Conservation (phyloP, 2,329 filamentous ascomycete species). For the Colletotrichum tofieldiae region DNA sequence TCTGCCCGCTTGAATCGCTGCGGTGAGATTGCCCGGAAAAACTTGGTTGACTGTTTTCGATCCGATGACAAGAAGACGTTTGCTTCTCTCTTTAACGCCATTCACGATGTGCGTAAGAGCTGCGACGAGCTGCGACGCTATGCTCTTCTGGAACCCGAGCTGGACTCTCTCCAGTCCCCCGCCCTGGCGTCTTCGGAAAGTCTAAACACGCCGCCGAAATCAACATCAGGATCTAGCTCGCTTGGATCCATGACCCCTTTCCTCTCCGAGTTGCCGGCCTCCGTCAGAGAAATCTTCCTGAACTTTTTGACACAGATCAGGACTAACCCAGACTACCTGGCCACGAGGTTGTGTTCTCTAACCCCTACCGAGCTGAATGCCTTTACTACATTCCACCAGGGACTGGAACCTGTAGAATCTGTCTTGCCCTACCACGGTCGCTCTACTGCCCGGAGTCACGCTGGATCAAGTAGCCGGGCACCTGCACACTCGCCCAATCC, state of each 20-base stretch:
- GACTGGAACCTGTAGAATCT: constrained; percentile 86
- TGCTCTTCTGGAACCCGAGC: constrained; percentile 80
- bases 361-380: constrained; percentile 82
- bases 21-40: constrained; percentile 81
- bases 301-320: constrained; percentile 86
- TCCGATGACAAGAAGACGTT: constrained; percentile 86
- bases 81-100: constrained; percentile 80
- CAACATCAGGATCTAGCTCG: constrained; percentile 52
- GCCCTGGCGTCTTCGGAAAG: constrained; percentile 57
- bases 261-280: constrained; percentile 81
- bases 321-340: constrained; percentile 90
- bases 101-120: constrained; percentile 84
- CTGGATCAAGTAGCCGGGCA: constrained; percentile 51
- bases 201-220: constrained; percentile 34
- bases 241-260: constrained; percentile 68
- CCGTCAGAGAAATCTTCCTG: constrained; percentile 82
- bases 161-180: constrained; percentile 73
- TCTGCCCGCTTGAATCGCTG: constrained; percentile 82
- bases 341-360: constrained; percentile 84
- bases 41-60: constrained; percentile 83
- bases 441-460: constrained; percentile 62
- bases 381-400: constrained; percentile 84
- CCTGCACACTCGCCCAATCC: constrained; percentile 68
- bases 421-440: constrained; percentile 80
- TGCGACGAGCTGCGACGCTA: constrained; percentile 81